Base-by-base conservation (phyloP, 805 yeast genomes). In the Naumovozyma dairenensis region DNA sequence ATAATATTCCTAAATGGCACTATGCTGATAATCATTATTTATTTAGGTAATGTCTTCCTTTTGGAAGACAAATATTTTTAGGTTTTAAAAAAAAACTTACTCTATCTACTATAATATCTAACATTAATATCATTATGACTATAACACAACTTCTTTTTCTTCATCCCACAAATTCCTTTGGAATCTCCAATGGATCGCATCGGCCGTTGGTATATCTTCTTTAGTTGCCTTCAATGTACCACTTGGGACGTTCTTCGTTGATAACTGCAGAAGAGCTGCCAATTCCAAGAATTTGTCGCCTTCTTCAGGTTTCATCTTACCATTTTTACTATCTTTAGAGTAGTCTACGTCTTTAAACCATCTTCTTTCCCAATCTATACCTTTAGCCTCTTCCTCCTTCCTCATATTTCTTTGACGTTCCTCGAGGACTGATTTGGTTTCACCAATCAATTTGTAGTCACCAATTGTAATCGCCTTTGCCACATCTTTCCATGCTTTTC, bases 401-500 rank as follows among this genome's bases (percentile, higher is more conserved):
- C 97, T 74, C 59, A 80, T 53, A 29, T 74, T 86, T 54, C 98
- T 77, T 65, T 89, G 96, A 16, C 66, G 71, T 50, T 82, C 80
- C 64, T 89, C 98, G 45, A 92, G 70, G 52, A 65, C 62, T 12
- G 86, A 65, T 65, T 89, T 89, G 50, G 80, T 82, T 43, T 66
- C 63, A 52, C 78, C 77, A 45, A 89, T 86, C 43, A 69, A 59
- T 46, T 81, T 83, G 60, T 72, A 84, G 56, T 86, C 80, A 29
- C 89, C 82, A 16, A 62, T 59, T 37, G 69, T 73, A 48, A 86
- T 80, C 12, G 97, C 97, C 7, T 69, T 83, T 0, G 96, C 94
- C 17, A 92, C 97, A 44, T 77, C 72, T 33, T 55, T 49, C 98
- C 98, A 89, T 10, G 96, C 96, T 48, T 66, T 74, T 63, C 96